Evolutionary conservation across 1,284 basidiomycete species (phyloP), one percentile per base, ranked within the genome.

Genomic region (Bjerkandera adusta): DNA sequence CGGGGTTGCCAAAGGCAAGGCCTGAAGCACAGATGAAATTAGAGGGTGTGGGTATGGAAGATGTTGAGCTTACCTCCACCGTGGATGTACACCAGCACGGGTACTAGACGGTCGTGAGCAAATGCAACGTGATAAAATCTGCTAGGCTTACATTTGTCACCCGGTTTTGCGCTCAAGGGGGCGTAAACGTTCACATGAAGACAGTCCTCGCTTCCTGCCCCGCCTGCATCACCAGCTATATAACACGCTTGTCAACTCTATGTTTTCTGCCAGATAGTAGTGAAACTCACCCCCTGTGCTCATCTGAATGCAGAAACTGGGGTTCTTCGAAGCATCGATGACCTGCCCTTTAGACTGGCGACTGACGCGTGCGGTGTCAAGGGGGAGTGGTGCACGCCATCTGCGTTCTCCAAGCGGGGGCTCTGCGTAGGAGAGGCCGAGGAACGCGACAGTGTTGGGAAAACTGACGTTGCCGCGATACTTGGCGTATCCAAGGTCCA

Each of bases 1-100:
- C 68, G 1, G 79, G 79, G 55, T 83, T 81, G 5, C 81, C 79
- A 54, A 61, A 79, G n/a, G 73, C 60, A 50, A 79, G 81, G 35
- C 76, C n/a, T n/a, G n/a, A n/a, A n/a, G n/a, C n/a, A n/a, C n/a
- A n/a, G n/a, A n/a, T n/a, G n/a, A n/a, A n/a, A n/a, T n/a, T n/a
- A n/a, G n/a, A n/a, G n/a, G 75, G 77, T 43, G 21, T 27, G n/a
- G 10, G 18, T 25, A 30, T 21, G 22, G 36, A 12, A 22, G 43
- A 15, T 18, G 24, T 16, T 32, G 43, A 24, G 4, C 47, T 56
- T 43, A n/a, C n/a, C 77, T 60, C 84, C 82, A 11, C 83, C 83
- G 52, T 86, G 82, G 27, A 83, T 80, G 57, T 83, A 86, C 3
- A 81, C 74, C 22, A 88, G 63, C 2, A 85, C 83, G 1, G 82